Percentiles rank a stretch among this genome's conserved stretches.
phyloP scores from a whole-genome alignment of 2,329 filamentous ascomycete species.

The Fusarium sp. region DNA sequence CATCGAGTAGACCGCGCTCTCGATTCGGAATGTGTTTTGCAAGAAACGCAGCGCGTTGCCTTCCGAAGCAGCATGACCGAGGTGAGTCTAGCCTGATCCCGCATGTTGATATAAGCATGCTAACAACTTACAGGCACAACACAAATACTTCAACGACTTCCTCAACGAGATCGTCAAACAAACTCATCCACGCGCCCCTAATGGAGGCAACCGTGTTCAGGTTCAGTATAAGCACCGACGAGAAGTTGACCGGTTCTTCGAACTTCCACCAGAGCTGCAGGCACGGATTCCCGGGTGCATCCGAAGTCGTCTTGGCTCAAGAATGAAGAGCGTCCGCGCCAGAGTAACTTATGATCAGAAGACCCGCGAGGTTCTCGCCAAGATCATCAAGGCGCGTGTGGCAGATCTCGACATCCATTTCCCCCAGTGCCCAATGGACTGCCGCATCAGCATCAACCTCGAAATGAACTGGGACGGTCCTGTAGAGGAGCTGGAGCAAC shows the following conservation, averaged over 20 bases:
- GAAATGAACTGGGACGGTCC: constrained; percentile 88
- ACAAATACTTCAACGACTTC: constrained; percentile 84
- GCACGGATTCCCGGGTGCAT: constrained; percentile 73
- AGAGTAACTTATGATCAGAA: constrained; percentile 83
- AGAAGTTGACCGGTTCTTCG: constrained; percentile 86
- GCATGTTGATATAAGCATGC: neutral
- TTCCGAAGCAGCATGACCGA: constrained; percentile 94
- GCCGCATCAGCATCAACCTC: constrained; percentile 92
- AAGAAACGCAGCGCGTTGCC: constrained; percentile 67
- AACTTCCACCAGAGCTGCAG: constrained; percentile 71
- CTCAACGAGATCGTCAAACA: constrained; percentile 76
- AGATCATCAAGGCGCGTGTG: constrained; percentile 92
- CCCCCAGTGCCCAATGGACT: constrained; percentile 83
- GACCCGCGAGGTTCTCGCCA: constrained; percentile 75
- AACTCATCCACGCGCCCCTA: constrained; percentile 64
- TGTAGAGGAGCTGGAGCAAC: constrained; percentile 63
- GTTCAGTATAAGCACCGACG: constrained; percentile 85
- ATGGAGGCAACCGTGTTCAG: constrained; percentile 62
- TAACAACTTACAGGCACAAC: constrained; percentile 70
- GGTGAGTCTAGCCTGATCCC: constrained; percentile 60
- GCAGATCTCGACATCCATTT: constrained; percentile 89
- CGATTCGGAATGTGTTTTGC: constrained; percentile 76
- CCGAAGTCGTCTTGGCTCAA: constrained; percentile 64
- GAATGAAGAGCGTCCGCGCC: constrained; percentile 54
- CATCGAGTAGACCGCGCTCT: constrained; percentile 75